Base-by-base conservation (phyloP, 2,329 filamentous ascomycete genomes). In the Aplosporella prunicola region DNA sequence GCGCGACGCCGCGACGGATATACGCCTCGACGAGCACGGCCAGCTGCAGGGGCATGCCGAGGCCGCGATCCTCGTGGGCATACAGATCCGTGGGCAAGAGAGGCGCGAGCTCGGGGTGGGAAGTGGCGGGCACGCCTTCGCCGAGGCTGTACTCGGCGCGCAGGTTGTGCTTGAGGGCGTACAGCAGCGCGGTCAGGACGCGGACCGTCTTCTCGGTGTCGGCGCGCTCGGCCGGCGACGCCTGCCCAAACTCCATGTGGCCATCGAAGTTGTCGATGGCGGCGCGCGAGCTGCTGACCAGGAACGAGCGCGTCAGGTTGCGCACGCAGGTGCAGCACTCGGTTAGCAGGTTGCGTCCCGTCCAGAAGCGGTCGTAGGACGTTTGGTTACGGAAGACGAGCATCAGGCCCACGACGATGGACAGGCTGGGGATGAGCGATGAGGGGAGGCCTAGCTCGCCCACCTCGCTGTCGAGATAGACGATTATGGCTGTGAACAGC, bases 351-450 rank as follows among this genome's bases (percentile, higher is more conserved):
- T 69, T 71, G 28, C 73, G 60, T 4, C 72, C 73, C 3, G 70
- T 69, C 76, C 76, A 80, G 60, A 79, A 80, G 2, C 76, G 66
- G 47, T 78, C 76, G 57, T 78, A 80, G 36, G 66, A 71, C 3
- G 75, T 79, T 45, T 71, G 67, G 47, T 80, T 80, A 24, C 76
- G 69, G 59, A 80, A 80, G 18, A 80, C 76, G 22, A 80, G 72
- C 68, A 80, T 78, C 26, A 80, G 55, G 48, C 76, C 76, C 2
- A 80, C 76, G 34, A 80, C 76, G 39, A 80, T 80, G 22, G 71
- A 76, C 2, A 80, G 60, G 10, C 68, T 73, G 2, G 76, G 76
- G 29, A 80, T 74, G 44, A 79, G 78, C 45, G 63, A 71, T 32
- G 65, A 64, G 7, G 76, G 76, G 23, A 80, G 63, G 25, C 66